Evolutionary conservation across 2,329 filamentous ascomycete species (phyloP).

Genomic region (Stemphylium lycopersici): DNA sequence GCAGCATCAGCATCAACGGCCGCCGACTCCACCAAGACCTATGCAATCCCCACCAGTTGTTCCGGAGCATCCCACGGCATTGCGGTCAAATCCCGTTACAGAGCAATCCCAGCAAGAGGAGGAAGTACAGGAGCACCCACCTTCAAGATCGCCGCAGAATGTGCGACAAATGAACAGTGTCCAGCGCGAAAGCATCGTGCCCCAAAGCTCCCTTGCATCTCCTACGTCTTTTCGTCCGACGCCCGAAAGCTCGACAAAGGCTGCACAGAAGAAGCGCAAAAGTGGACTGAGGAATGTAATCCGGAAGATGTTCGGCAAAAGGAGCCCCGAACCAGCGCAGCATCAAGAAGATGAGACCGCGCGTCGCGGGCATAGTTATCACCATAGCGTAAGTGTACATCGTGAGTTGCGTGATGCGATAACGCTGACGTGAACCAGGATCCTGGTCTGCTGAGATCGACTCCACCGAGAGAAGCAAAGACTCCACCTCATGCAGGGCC

Average conservation of each 20-base stretch:
- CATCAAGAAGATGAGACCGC: slow-evolving; percentile 26
- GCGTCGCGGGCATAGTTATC: slow-evolving; percentile 41
- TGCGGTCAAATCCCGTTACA: slow-evolving; percentile 20
- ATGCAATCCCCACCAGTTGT: slow-evolving; percentile 19
- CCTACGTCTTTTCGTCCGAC: slow-evolving; percentile 40
- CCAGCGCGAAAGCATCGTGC: slow-evolving; percentile 34
- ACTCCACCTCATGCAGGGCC: slow-evolving; percentile 16
- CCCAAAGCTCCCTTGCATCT: slow-evolving; percentile 29
- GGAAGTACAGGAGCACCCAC: slow-evolving; percentile 7
- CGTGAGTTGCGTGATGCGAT: neutral
- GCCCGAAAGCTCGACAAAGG: slow-evolving; percentile 35
- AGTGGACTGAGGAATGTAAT: slow-evolving; percentile 46
- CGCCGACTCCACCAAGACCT: slow-evolving; percentile 21
- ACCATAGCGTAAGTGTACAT: slow-evolving; percentile 41
- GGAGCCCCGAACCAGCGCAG: slow-evolving; percentile 32
- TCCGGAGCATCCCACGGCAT: slow-evolving; percentile 14
- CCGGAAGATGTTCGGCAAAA: slow-evolving; percentile 48
- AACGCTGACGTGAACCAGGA: slow-evolving; percentile 31
- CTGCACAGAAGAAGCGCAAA: slow-evolving; percentile 42
- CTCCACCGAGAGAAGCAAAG: slow-evolving; percentile 27
- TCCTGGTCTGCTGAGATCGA: slow-evolving; percentile 34
- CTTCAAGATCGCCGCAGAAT: slow-evolving; percentile 25
- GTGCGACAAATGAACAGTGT: slow-evolving; percentile 32
- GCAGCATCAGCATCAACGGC: slow-evolving; percentile 18
- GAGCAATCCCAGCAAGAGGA: slow-evolving; percentile 14